Evolutionary conservation across 805 yeast genomes (phyloP), one percentile per base, ranked within the genome.

Genomic region (Kodamaea kaohsiungensis): DNA sequence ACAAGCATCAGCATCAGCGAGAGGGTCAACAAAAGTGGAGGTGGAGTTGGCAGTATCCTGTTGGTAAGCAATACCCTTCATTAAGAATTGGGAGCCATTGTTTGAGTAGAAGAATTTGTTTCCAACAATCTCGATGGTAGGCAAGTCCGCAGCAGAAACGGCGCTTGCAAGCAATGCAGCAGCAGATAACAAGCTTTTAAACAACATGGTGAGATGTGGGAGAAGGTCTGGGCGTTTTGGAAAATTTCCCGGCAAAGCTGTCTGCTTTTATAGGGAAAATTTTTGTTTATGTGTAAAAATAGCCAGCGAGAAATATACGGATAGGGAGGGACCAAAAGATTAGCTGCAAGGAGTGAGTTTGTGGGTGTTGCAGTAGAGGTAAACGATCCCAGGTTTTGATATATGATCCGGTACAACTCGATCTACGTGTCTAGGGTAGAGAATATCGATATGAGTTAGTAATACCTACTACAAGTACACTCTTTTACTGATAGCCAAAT

Each of bases 11-110:
- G 63, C 73, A 66, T 87, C 86, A 55, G 90, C 87, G 62, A 88
- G 75, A 43, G 93, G 93, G 76, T 88, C 95, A 54, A 76, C 78
- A 63, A 85, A 86, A 56, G 75, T 76, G 33, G 68, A 65, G 13
- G 84, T 77, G 43, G 76, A 57, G 60, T 80, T 80, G 46, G 80
- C 77, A 38, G 85, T 79, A 68, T 87, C 86, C 60, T 83, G 84
- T 75, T 88, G 96, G 73, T 88, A 88, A 49, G 95, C 95, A 58
- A 88, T 76, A 76, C 95, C 96, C 65, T 77, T 84, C 64, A 88
- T 82, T 71, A 80, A 86, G 67, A 88, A 88, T 68, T 87, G 92
- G 53, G 91, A 82, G 50, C 92, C 93, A 65, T 88, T 88, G 72
- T 85, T 86, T 55, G 88, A 76, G 73, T 74, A 88, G 78, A 81